Base-by-base conservation (phyloP, 805 yeast genomes). In the Blastobotrys parvus region DNA sequence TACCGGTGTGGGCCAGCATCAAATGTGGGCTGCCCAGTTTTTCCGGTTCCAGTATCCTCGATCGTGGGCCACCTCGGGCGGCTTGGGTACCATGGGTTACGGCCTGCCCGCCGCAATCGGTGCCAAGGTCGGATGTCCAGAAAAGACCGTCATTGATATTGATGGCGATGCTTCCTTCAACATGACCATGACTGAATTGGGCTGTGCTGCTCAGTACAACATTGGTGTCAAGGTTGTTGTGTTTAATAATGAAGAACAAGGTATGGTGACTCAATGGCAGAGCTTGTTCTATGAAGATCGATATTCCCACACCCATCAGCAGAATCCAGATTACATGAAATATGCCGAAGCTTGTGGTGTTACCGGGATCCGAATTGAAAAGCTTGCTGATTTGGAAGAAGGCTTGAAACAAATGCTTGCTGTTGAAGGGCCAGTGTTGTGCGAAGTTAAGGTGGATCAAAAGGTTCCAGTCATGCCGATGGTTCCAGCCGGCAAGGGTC, bases 181-280 rank as follows among this genome's bases (percentile, higher is more conserved):
- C 72, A 92, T 92, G 98, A 88, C 98, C 19, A 72, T 92, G 50
- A 84, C 80, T 65, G 98, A 92, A 72, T 72, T 92, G 61, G 76
- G 90, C 18, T 81, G 95, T 33, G 98, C 97, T 21, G 94, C 87
- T 36, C 97, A 92, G 72, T 94, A 90, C 47, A 74, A 73, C 49
- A 82, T 95, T 40, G 96, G 96, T 45, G 82, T 92, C 51, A 92
- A 92, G 72, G 76, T 86, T 47, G 73, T 87, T 63, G 80, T 92
- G 44, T 72, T 92, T 61, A 92, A 92, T 69, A 92, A 92, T 65
- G 97, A 90, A 70, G 98, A 92, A 71, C 98, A 92, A 71, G 98
- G 98, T 62, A 92, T 92, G 98, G 98, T 92, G 44, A 90, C 97
- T 11, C 98, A 92, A 67, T 92, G 98, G 98, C 98, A 92, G 71